phyloP scores from a whole-genome alignment of 495 filamentous ascomycete species.

The Penicillium diatomitis region DNA sequence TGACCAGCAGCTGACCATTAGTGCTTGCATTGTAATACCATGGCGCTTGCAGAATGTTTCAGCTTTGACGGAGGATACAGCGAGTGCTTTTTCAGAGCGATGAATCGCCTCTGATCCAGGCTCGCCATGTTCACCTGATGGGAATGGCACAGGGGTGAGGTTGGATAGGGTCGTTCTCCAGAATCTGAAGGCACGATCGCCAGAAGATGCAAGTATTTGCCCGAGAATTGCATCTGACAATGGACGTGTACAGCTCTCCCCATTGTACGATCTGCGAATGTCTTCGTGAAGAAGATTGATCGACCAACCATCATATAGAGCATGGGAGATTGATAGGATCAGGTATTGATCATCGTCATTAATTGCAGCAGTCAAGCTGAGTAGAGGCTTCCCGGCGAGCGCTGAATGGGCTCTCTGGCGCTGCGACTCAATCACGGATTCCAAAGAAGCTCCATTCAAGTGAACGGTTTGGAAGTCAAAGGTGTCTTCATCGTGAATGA shows the following conservation, averaged over 20 bases:
- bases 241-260: slow-evolving; percentile 12
- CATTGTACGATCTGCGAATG: slow-evolving; percentile 33
- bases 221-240: slow-evolving; percentile 22
- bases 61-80: slow-evolving; percentile 21
- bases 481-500: slow-evolving; percentile 35
- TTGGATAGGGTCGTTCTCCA: slow-evolving; percentile 30
- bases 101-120: slow-evolving; percentile 19
- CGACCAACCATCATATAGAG: slow-evolving; percentile 80
- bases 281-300: slow-evolving; percentile 58
- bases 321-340: slow-evolving; percentile 58
- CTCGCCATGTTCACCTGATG: slow-evolving; percentile 7
- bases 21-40: slow-evolving; percentile 63
- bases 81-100: slow-evolving; percentile 23
- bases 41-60: slow-evolving; percentile 44
- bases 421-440: slow-evolving; percentile 15
- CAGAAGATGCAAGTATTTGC: slow-evolving; percentile 17
- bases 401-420: slow-evolving; percentile 14
- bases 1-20: slow-evolving; percentile 60
- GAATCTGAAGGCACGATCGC: slow-evolving; percentile 20
- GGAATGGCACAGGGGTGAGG: slow-evolving; percentile 16
- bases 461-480: slow-evolving; percentile 14
- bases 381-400: slow-evolving; percentile 4
- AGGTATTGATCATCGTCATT: slow-evolving; percentile 17
- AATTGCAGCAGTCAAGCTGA: slow-evolving; percentile 9
- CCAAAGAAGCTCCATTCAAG: slow-evolving; percentile 9